Percentiles rank a stretch among this genome's conserved stretches.
Conservation (phyloP, 2,329 filamentous ascomycete genomes). For the Rhynchosporium agropyri region DNA sequence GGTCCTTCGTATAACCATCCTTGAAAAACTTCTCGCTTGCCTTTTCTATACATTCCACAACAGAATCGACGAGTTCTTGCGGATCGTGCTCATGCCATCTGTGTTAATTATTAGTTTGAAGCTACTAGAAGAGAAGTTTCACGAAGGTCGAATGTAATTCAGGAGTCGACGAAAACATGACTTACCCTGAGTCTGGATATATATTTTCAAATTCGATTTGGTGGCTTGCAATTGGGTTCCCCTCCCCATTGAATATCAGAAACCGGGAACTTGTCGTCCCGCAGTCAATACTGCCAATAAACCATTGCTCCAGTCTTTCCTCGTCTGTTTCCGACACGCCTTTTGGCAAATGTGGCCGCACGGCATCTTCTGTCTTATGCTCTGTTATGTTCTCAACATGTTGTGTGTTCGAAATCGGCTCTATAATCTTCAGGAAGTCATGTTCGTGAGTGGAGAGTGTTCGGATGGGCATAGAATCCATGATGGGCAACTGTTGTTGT, state of each 20-base stretch:
- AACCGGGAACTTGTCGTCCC: conserved; percentile 89
- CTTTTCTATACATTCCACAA: conserved; percentile 75
- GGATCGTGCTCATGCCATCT: conserved; percentile 89
- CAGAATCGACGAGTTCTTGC: conserved; percentile 70
- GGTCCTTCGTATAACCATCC: conserved; percentile 64
- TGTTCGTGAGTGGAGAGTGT: conserved; percentile 19
- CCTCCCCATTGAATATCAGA: conserved; percentile 82
- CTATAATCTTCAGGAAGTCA: conserved; percentile 22
- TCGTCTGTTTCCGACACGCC: conserved; percentile 30
- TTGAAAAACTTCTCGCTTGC: conserved; percentile 70
- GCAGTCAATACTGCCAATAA: conserved; percentile 87
- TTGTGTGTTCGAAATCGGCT: conserved; percentile 24
- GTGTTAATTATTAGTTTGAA: conserved; percentile 27
- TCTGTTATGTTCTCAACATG: conserved; percentile 34
- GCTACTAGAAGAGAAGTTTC: background rate
- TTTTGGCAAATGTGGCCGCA: conserved; percentile 30
- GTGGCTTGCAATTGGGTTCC: conserved; percentile 78
- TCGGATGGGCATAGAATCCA: conserved; percentile 34
- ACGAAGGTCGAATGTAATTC: background rate
- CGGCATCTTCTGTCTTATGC: conserved; percentile 18
- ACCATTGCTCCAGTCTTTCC: conserved; percentile 54
- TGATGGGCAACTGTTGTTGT: conserved; percentile 20
- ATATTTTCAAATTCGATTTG: conserved; percentile 86
- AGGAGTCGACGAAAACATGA: conserved; percentile 29
- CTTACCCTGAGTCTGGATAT: conserved; percentile 83